Base-by-base conservation (phyloP, 176 grass and related monocot species). In the Avena insularis region DNA sequence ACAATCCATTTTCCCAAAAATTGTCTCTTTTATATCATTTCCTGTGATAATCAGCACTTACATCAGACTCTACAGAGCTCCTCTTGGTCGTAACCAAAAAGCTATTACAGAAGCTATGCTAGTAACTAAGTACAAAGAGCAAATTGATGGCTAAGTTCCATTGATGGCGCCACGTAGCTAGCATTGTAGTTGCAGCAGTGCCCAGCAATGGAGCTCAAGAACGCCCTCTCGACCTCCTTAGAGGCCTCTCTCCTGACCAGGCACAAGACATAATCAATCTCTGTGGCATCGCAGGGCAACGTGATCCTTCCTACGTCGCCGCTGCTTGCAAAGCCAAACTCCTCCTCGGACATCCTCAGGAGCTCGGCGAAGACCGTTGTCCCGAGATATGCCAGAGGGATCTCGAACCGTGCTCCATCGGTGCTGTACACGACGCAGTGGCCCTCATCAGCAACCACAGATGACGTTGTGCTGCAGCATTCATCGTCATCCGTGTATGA, bases 281-380 rank as follows among this genome's bases (percentile, higher is more conserved):
- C 17, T 10, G 36, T n/a, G 36, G 67, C 36, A 1, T 71, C 67
- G 17, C 67, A 71, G 67, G 36, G 36, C 67, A 71, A 36, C 17
- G 9, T 69, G 67, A 71, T 71, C 35, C 33, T 43, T 16, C 67
- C 67, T 71, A 35, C 66, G 1, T 19, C 66, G 33, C 15, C 14
- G 1, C 33, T 19, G 19, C 68, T 71, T 0, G 74, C 27, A 3
- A 87, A 87, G 12, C 88, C 91, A 15, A 87, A 93, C 80, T 88
- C 86, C 69, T 88, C 61, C 13, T 40, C 47, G 0, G 86, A 82
- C 60, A 88, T 84, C 53, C 64, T 72, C 10, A 89, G 77, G 74
- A 89, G 81, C 82, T 89, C 87, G 45, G 23, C 9, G 9, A 89
- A 80, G 21, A 84, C 48, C 40, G 2, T 9, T 3, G 67, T 89